Percentiles rank a stretch among this genome's conserved stretches.
phyloP scores from a whole-genome alignment of 305 asterid genomes.

The Fraxinus sp. region DNA sequence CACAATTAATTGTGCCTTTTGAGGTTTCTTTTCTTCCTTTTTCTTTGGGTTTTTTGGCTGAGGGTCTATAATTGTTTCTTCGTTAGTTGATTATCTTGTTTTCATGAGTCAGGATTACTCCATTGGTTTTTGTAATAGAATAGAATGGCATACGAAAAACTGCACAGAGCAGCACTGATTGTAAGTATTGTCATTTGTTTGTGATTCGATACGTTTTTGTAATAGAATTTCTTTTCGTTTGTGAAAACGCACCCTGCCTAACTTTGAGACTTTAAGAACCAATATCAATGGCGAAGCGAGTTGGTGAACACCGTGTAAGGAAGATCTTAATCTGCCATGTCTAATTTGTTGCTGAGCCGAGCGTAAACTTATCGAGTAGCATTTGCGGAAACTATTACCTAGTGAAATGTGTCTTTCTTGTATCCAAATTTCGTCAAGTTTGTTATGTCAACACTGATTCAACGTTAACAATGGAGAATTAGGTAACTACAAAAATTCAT shows the following conservation, averaged over 20 bases:
- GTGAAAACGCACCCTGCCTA: background rate
- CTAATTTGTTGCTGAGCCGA: background rate
- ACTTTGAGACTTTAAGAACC: background rate
- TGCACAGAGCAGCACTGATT: constrained; percentile 13
- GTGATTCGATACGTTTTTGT: constrained; percentile 33
- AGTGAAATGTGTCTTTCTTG: background rate
- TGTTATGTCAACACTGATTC: background rate
- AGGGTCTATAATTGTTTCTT: constrained; percentile 8
- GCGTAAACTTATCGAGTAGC: background rate
- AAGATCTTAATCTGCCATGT: background rate
- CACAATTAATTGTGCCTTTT: constrained; percentile 49
- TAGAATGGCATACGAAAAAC: constrained; percentile 26
- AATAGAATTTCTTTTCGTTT: background rate
- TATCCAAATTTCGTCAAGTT: background rate
- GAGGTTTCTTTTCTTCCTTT: constrained; percentile 24
- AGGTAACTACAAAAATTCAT: background rate
- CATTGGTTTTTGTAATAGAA: constrained; percentile 45
- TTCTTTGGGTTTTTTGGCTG: constrained; percentile 28
- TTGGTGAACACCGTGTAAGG: background rate
- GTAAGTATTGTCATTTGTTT: constrained; percentile 43
- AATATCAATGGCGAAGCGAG: background rate
- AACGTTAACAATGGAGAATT: background rate
- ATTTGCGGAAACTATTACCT: background rate
- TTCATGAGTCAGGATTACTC: constrained; percentile 22
- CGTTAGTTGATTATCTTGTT: constrained; percentile 33